These are phyloP conservation scores for Phaeosphaeria sp. DNA, from an alignment of 2,329 filamentous ascomycete species.

Conservation along the genomic window DNA sequence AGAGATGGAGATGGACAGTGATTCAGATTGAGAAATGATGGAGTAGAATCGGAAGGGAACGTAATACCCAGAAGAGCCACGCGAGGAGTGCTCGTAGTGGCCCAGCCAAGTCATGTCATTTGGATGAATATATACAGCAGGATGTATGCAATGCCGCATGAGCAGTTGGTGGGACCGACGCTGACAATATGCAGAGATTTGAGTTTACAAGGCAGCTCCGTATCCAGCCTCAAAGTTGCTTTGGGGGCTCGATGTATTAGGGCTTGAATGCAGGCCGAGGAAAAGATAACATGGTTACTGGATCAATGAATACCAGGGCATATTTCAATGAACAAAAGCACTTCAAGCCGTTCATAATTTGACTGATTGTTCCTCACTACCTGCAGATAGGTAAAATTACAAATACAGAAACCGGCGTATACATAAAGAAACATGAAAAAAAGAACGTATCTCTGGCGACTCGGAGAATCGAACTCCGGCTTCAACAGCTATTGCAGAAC, in stretches of 20 bases:
- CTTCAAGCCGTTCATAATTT: background rate
- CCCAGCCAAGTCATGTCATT: background rate
- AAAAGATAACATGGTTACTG: background rate
- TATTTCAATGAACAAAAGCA: background rate
- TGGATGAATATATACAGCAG: background rate
- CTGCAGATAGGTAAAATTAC: too few species aligned
- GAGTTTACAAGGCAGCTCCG: background rate
- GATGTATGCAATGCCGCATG: background rate
- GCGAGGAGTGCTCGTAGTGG: conserved; percentile 1
- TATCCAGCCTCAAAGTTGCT: background rate
- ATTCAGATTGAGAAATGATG: conserved; percentile 53
- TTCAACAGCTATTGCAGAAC: background rate
- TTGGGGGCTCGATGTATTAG: background rate
- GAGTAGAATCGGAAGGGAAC: conserved; percentile 5
- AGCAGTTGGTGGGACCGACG: background rate
- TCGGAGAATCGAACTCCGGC: background rate
- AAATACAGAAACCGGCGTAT: background rate
- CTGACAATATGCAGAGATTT: conserved; percentile 1
- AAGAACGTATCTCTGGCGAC: background rate
- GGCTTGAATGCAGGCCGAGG: background rate
- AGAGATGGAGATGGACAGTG: conserved; percentile 70
- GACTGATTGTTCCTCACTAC: too few species aligned
- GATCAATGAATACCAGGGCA: background rate
- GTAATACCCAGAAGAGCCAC: conserved; percentile 21
- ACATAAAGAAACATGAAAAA: background rate